Conservation (phyloP, 495 filamentous ascomycete genomes). For the Pseudevernia furfuracea region DNA sequence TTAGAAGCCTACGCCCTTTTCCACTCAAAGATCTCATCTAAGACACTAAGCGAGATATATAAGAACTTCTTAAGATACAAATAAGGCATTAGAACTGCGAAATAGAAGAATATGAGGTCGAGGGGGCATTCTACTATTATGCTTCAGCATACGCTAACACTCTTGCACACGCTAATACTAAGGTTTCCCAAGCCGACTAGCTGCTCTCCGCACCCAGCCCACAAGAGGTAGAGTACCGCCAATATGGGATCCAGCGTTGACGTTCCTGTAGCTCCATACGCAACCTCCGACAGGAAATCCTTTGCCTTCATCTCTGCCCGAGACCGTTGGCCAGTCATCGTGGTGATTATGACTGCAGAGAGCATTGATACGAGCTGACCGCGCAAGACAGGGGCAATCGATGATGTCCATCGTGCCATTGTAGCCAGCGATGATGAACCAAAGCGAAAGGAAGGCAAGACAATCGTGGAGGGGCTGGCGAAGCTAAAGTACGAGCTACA, state of each 20-base stretch:
- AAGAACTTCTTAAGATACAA: too few relatives aligned
- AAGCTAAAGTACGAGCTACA: slow-evolving; percentile 92
- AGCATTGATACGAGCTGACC: slow-evolving; percentile 18
- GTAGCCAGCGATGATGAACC: slow-evolving; percentile 50
- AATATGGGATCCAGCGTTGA: not conserved
- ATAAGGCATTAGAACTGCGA: too few relatives aligned
- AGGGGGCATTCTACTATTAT: too few relatives aligned
- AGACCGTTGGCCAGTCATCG: slow-evolving; percentile 87
- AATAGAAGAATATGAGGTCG: too few relatives aligned
- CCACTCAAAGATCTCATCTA: too few relatives aligned
- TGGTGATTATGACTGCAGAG: slow-evolving; percentile 47
- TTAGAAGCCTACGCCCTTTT: too few relatives aligned
- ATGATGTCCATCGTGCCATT: slow-evolving; percentile 79
- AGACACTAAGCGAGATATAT: too few relatives aligned
- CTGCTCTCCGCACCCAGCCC: too few relatives aligned
- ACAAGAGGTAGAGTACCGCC: too few relatives aligned
- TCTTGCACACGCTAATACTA: too few relatives aligned
- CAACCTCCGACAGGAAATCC: slow-evolving; percentile 72
- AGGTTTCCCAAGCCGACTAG: too few relatives aligned
- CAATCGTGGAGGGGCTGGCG: slow-evolving; percentile 70
- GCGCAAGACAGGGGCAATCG: slow-evolving; percentile 80
- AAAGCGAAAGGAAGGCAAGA: slow-evolving; percentile 73
- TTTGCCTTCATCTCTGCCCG: slow-evolving; percentile 78
- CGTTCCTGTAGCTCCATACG: slow-evolving; percentile 54
- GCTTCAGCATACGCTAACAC: too few relatives aligned